Percentiles rank a stretch among this genome's conserved stretches.
phyloP scores from a whole-genome alignment of 805 yeast species.

The Metschnikowia hibisci region DNA sequence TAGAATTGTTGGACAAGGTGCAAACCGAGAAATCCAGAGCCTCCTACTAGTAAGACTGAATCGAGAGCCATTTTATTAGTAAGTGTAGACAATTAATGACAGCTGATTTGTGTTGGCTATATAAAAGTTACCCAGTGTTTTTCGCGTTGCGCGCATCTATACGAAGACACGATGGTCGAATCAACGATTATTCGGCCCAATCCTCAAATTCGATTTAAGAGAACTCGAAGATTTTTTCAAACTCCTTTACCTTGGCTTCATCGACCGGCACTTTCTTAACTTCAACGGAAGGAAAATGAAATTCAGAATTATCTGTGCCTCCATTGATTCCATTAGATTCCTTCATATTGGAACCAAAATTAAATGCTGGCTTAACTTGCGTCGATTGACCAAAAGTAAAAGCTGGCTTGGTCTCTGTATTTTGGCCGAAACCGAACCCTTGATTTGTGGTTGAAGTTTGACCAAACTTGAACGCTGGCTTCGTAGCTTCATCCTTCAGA shows the following conservation, averaged over 20 bases:
- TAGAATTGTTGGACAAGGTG: conserved; percentile 86
- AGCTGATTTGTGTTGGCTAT: conserved; percentile 4
- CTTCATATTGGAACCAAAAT: conserved; percentile 3
- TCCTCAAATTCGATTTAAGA: conserved; percentile 1
- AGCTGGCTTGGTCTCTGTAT: background rate
- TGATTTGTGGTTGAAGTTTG: background rate
- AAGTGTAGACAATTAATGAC: background rate
- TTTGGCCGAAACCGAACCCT: too few relatives aligned
- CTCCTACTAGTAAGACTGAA: conserved; percentile 86
- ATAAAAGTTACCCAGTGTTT: conserved; percentile 4
- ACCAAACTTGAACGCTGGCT: background rate
- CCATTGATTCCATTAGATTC: background rate
- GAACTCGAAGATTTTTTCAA: conserved; percentile 27
- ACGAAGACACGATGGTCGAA: background rate
- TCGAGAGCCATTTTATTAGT: conserved; percentile 22
- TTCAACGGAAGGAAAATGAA: conserved; percentile 25
- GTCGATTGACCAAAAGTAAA: conserved; percentile 3
- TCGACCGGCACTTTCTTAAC: conserved; percentile 20
- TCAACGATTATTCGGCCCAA: background rate
- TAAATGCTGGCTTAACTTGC: conserved; percentile 2
- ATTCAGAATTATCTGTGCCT: background rate
- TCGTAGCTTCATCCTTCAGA: background rate
- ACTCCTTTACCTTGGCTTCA: conserved; percentile 24
- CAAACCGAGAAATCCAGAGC: conserved; percentile 90
- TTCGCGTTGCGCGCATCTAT: conserved; percentile 6